phyloP scores from a whole-genome alignment of 108 stramenopile genomes.

The Cyclotella atomus region DNA sequence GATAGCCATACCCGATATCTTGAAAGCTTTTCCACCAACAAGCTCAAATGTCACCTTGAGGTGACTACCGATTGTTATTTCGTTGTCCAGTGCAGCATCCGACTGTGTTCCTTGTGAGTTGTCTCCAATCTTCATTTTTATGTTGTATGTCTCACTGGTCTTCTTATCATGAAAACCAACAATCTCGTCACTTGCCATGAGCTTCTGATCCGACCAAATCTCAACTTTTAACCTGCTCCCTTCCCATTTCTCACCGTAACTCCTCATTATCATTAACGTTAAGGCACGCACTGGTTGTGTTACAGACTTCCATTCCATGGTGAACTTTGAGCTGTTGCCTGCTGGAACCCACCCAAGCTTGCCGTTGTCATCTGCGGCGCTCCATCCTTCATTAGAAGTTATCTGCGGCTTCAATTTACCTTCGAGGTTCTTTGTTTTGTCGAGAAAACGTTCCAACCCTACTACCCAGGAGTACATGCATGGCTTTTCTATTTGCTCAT shows the following conservation, averaged over 20 bases:
- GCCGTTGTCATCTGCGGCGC: conserved; percentile 54
- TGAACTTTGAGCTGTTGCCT: conserved; percentile 31
- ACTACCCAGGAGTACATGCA: conserved; percentile 77
- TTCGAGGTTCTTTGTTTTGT: conserved; percentile 53
- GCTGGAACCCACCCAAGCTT: conserved; percentile 71
- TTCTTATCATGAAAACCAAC: conserved; percentile 69
- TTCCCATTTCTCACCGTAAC: conserved; percentile 81
- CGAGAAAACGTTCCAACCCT: conserved; percentile 51
- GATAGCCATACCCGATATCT: conserved; percentile 80
- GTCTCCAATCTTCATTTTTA: conserved; percentile 49
- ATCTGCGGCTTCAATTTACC: conserved; percentile 55
- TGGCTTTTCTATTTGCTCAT: conserved; percentile 28
- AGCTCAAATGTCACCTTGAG: conserved; percentile 49
- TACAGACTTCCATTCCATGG: conserved; percentile 43
- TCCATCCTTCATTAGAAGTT: conserved; percentile 61
- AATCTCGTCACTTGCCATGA: conserved; percentile 39
- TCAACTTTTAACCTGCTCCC: conserved; percentile 46
- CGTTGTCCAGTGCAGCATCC: neutral
- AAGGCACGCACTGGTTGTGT: conserved; percentile 58
- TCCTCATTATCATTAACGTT: conserved; percentile 79
- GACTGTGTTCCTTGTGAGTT: too few relatives aligned
- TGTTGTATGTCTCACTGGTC: conserved; percentile 81
- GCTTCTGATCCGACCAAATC: conserved; percentile 36
- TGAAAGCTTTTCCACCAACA: conserved; percentile 74
- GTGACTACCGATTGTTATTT: conserved; percentile 21